Evolutionary conservation across 179 eudicot species (phyloP), one percentile per base, ranked within the genome.

Genomic region (Nepenthes alata): DNA sequence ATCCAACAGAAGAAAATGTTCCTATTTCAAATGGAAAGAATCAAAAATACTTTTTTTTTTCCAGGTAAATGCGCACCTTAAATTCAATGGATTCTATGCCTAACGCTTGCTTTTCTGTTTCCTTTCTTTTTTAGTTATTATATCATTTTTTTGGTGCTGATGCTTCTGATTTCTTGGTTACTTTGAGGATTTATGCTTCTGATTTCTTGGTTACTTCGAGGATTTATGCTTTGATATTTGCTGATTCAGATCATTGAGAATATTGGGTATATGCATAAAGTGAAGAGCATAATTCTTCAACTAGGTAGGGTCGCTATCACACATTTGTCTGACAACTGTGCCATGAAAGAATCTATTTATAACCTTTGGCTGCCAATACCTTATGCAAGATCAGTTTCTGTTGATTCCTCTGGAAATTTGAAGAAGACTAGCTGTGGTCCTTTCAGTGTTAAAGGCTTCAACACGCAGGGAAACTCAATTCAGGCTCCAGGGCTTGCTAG

Each of bases 171-270:
- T 25, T 47, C 67, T 3, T 37, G 53, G 2, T 58, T 2, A 55
- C 55, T 36, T 61, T 65, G 49, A 47, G 37, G 59, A n/a, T 37
- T 50, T 55, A 35, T 61, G 14, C 47, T 12, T 2, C 58, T 45
- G 25, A 25, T 51, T 25, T 48, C 67, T 3, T 37, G 53, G 2
- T 58, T 2, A 47, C 56, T 37, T 62, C 61, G 49, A 47, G 37
- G 59, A 13, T 37, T 50, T 56, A 35, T 61, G 14, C 47, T 12
- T 2, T 63, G 64, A 49, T 55, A 11, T 54, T 15, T n/a, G 53
- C 9, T 25, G 34, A 54, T 72, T 59, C 86, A 93, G 98, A 83
- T 89, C 49, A 65, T 65, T 72, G 96, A 89, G 80, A 83, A 81
- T 73, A 62, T 73, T 78, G 80, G 78, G 69, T 86, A 89, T 72